phyloP scores from a whole-genome alignment of 2,329 filamentous ascomycete genomes.

The Penicillium sclerotigenum region DNA sequence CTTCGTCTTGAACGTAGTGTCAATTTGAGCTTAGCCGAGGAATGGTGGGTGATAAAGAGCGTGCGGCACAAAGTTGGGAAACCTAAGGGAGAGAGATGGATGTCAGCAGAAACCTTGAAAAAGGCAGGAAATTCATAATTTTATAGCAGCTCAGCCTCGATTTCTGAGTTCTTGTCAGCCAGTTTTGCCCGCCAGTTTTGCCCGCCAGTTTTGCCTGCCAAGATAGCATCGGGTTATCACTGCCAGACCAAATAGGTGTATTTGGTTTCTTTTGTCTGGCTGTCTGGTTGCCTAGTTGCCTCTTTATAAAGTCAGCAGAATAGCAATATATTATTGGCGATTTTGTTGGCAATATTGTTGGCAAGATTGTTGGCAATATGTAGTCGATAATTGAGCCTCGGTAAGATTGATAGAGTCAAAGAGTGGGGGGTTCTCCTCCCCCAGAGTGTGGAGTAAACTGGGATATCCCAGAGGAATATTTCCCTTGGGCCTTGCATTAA shows the following conservation, averaged over 20 bases:
- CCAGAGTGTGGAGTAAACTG: neutral
- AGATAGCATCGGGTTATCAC: neutral
- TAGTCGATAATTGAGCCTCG: neutral
- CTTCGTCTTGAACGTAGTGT: neutral
- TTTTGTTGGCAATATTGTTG: too few species aligned
- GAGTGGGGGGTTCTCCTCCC: neutral
- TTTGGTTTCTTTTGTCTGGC: neutral
- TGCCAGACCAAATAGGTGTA: neutral
- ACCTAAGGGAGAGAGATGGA: neutral
- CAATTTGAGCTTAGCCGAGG: neutral
- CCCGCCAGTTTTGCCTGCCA: neutral
- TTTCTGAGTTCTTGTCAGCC: neutral
- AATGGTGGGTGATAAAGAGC: neutral
- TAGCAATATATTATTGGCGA: too few species aligned
- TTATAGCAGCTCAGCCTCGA: neutral
- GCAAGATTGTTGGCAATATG: too few species aligned
- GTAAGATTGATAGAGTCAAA: neutral
- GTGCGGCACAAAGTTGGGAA: neutral
- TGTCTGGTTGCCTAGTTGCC: neutral
- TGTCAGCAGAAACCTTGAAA: neutral
- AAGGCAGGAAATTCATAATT: neutral
- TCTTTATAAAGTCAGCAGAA: neutral
- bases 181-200: neutral
- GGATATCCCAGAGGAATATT: neutral
- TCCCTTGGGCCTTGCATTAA: neutral